Conservation (phyloP, 2,329 filamentous ascomycete genomes). For the Aspergillus alliaceus region DNA sequence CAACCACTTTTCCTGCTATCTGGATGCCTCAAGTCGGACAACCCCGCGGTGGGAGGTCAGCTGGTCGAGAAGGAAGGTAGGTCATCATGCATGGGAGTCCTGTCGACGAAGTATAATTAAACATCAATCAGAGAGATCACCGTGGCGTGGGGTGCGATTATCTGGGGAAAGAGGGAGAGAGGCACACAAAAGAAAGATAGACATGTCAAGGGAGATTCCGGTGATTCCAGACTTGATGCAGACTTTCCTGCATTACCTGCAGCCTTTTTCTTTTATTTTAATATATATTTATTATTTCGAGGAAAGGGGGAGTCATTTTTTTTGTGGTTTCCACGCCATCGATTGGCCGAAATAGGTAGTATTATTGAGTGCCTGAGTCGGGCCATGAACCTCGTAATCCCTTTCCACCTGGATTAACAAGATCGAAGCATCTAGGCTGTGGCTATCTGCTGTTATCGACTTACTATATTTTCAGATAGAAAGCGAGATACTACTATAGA, state of each 20-base stretch:
- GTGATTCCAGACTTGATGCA: too few species aligned
- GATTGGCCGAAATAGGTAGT: not conserved
- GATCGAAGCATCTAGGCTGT: slow-evolving; percentile 1
- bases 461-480: too few species aligned
- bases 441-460: too few species aligned
- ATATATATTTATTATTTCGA: too few species aligned
- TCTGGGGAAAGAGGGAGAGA: too few species aligned
- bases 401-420: not conserved
- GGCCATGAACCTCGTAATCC: not conserved
- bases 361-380: not conserved
- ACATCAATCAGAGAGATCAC: slow-evolving; percentile 9
- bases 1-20: slow-evolving; percentile 24
- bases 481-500: too few species aligned
- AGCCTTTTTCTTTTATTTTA: slow-evolving; percentile 3
- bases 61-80: not conserved
- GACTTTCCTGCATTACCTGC: slow-evolving; percentile 2
- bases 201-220: not conserved
- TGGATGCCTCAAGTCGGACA: not conserved
- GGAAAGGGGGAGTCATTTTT: not conserved
- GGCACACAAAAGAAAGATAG: not conserved
- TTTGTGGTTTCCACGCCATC: not conserved
- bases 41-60: not conserved
- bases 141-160: slow-evolving; percentile 21
- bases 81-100: not conserved
- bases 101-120: not conserved